These are phyloP conservation scores for Paramecium tetraurelia DNA, from an alignment of 73 alveolate species.

Conservation along the genomic window DNA sequence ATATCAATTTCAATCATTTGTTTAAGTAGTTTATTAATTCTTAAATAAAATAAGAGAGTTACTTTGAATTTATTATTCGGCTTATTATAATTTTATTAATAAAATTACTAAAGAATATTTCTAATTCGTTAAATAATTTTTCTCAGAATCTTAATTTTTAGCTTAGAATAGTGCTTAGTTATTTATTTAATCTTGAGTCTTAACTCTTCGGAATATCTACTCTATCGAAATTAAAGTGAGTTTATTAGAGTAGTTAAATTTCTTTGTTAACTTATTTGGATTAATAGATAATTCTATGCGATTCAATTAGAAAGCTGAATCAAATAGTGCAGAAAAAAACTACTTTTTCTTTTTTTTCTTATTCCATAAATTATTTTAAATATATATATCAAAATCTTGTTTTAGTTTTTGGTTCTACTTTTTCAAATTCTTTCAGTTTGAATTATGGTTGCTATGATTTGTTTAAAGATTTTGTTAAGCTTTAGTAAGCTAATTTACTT, in stretches of 20 bases:
- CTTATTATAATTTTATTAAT: not conserved
- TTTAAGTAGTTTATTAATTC: no score
- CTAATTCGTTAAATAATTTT: not conserved
- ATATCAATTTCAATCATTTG: not conserved
- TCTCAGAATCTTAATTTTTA: not conserved
- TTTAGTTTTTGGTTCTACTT: slow-evolving; percentile 1
- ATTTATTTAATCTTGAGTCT: not conserved
- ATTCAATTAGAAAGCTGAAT: not conserved
- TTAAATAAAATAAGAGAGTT: not conserved
- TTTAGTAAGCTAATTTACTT: slow-evolving; percentile 2
- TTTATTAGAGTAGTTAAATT: not conserved
- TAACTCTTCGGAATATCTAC: not conserved
- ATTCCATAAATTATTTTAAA: not conserved
- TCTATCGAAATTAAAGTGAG: not conserved
- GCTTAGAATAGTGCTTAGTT: not conserved
- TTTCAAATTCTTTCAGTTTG: slow-evolving; percentile 16
- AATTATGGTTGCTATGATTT: not conserved
- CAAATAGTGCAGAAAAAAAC: not conserved
- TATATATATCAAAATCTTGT: slow-evolving; percentile 4
- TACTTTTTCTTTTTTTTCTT: not conserved
- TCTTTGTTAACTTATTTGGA: not conserved
- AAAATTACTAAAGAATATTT: no score
- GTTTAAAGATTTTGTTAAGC: not conserved
- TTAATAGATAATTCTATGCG: not conserved
- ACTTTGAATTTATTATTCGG: not conserved